Evolutionary conservation across 768 basidiomycete genomes (phyloP), one percentile per base, ranked within the genome.

Genomic region (Russula compacta): DNA sequence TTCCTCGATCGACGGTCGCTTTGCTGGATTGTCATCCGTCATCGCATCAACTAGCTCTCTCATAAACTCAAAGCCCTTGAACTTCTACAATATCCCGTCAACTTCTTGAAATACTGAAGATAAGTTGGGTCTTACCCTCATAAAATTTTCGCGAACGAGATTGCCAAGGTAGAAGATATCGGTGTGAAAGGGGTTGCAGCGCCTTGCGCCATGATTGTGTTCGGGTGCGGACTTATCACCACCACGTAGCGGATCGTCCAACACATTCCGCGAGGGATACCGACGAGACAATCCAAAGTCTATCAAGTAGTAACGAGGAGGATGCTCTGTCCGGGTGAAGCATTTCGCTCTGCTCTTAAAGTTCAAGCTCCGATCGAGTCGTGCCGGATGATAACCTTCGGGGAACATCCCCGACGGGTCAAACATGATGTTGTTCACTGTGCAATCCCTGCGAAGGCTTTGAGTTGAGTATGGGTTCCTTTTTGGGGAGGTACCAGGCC

Each of bases 21-120:
- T 68, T 15, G 64, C 53, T 0, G 75, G 73, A 49, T 75, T 70
- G 0, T 68, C 62, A 58, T 75, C 67, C 2, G 71, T 67, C 76
- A 78, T 77, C 17, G 72, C 70, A 0, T 61, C 61, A 17, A 69
- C 64, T 15, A 68, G 43, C 39, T 32, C 53, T 7, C 36, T 17
- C 59, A 64, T 64, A 24, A 64, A 64, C 24, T 47, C 42, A 35
- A 64, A 61, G 10, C 70, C 69, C 0, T 40, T 35, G 48, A 46
- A 54, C 47, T 63, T 61, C 62, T 71, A 59, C 12, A 40, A 33
- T 21, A 14, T 17, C 21, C 15, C 17, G 10, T 62, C 32, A 58
- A 33, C 35, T 38, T 9, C 35, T 10, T 14, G n/a, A 38, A 51
- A 6, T 21, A n/a, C 9, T 17, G 21, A 49, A 43, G 29, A n/a